Conservation (phyloP, 1,284 basidiomycete species). For the Heterobasidion occidentale region DNA sequence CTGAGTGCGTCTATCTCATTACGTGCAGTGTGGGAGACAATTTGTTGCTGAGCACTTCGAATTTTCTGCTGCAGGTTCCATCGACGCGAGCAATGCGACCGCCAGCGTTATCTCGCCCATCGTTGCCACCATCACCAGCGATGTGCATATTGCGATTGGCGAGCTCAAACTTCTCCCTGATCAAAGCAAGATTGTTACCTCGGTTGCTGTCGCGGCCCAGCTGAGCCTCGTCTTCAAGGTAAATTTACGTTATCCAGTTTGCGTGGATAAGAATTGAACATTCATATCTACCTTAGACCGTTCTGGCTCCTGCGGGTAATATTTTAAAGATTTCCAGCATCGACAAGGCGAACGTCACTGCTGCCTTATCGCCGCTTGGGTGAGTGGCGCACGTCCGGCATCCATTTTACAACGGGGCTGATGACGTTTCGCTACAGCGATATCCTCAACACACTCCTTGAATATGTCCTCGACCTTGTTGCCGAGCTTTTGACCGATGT, state of each 20-base stretch:
- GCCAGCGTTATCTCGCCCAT: neutral
- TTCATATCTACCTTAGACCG: neutral
- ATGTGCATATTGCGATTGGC: neutral
- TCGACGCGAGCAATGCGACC: neutral
- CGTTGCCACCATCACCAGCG: neutral
- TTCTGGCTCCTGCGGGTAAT: neutral
- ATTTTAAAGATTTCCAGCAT: neutral
- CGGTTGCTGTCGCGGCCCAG: neutral
- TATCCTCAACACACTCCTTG: neutral
- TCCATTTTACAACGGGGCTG: neutral
- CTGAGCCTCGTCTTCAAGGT: neutral
- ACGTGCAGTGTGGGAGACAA: neutral
- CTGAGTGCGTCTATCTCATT: neutral
- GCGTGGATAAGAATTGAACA: neutral
- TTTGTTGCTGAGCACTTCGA: neutral
- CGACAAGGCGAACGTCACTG: neutral
- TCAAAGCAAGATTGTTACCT: neutral
- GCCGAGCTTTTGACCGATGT: neutral
- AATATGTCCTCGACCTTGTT: neutral
- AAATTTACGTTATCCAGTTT: neutral
- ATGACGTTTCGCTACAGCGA: neutral
- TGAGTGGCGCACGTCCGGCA: neutral
- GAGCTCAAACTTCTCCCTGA: neutral
- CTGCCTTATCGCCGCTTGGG: neutral
- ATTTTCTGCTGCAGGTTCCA: neutral